A percentile compares a stretch with the other conserved stretches of the same genome.
These are phyloP conservation scores for Colletotrichum echinochloae DNA, from an alignment of 2,329 filamentous ascomycete genomes.

Conservation along the genomic window DNA sequence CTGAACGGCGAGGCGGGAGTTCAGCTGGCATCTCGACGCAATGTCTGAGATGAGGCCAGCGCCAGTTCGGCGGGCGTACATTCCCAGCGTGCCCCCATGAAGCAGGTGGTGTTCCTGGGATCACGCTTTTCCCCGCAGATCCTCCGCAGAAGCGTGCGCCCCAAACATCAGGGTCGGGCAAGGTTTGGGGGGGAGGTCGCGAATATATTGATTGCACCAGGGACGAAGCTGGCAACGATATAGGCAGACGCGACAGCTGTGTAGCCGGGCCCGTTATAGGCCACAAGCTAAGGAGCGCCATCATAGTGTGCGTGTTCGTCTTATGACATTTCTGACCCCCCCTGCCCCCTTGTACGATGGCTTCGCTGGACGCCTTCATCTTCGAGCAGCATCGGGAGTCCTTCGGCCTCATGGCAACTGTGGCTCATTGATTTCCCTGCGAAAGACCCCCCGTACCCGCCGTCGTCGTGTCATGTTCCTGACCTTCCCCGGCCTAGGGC, in stretches of 20 bases:
- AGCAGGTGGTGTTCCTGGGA: neutral
- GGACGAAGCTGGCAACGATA: conserved; percentile 13
- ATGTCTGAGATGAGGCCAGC: neutral
- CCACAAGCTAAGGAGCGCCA: neutral
- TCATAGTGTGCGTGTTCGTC: neutral
- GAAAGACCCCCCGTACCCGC: neutral
- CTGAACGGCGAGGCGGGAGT: neutral
- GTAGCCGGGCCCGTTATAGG: conserved; percentile 10
- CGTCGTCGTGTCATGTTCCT: neutral
- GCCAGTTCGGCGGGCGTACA: neutral
- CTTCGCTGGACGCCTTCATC: neutral
- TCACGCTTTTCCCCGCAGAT: neutral
- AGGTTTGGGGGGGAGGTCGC: neutral
- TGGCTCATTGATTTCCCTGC: neutral
- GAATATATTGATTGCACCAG: conserved; percentile 6
- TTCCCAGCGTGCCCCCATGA: neutral
- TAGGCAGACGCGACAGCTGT: conserved; percentile 25
- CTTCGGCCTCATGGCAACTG: conserved; percentile 5
- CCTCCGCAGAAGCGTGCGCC: neutral
- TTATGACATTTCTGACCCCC: neutral
- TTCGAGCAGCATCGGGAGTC: neutral
- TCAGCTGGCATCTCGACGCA: neutral
- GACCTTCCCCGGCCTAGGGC: neutral
- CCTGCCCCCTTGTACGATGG: neutral
- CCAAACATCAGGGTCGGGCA: conserved; percentile 13